Evolutionary conservation across 139 green algal genomes (phyloP).

Genomic region (Dunaliella primolecta): DNA sequence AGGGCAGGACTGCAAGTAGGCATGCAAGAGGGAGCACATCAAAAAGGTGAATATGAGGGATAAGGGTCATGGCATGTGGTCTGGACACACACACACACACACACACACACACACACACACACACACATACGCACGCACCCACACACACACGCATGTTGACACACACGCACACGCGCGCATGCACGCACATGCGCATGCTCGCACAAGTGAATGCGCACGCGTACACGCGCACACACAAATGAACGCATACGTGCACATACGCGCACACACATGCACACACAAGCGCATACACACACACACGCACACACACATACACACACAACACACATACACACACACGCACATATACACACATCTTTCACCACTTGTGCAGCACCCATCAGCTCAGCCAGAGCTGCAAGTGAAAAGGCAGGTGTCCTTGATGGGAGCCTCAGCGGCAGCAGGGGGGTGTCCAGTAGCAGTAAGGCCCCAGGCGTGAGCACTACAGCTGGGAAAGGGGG

Average conservation of each 20-base stretch:
- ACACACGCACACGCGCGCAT: conserved; percentile 1
- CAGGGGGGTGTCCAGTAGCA: not conserved
- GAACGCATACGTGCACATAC: not conserved
- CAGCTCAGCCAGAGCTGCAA: not conserved
- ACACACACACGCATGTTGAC: conserved; percentile 8
- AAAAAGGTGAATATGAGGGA: too few relatives aligned
- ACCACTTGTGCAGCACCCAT: not conserved
- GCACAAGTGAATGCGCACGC: not conserved
- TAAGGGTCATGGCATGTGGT: too few relatives aligned
- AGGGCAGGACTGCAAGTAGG: too few relatives aligned
- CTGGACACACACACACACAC: conserved; percentile 10
- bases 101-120: conserved; percentile 17
- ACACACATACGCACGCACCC: conserved; percentile 2
- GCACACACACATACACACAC: not conserved
- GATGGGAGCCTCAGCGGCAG: not conserved
- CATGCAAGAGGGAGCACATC: too few relatives aligned
- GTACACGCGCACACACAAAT: conserved; percentile 4
- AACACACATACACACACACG: conserved; percentile 6
- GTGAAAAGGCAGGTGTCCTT: not conserved
- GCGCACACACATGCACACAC: conserved; percentile 4
- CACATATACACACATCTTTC: not conserved
- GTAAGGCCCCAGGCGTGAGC: not conserved
- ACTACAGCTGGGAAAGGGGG: not conserved
- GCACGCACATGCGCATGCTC: not conserved
- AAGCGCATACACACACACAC: conserved; percentile 7